Evolutionary conservation across 176 grass and related monocot species (phyloP).

Genomic region (Poa annua): DNA sequence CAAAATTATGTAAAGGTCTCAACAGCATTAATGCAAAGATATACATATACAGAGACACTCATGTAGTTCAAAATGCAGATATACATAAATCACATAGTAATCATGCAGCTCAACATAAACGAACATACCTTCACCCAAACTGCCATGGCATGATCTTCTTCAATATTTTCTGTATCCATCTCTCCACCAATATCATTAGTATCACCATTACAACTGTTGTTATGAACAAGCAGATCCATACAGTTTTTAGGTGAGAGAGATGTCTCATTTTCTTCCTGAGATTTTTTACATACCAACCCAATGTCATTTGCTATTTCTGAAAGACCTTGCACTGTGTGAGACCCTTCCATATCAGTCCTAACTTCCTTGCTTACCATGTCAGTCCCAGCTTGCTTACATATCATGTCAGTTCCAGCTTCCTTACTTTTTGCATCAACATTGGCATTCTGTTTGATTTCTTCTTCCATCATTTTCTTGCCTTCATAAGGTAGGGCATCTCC

Average conservation of each 20-base stretch:
- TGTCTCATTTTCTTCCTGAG: slow-evolving; percentile 43
- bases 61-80: neutral
- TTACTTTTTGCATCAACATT: slow-evolving; percentile 41
- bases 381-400: slow-evolving; percentile 12
- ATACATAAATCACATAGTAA: slow-evolving; percentile 12
- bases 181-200: slow-evolving; percentile 45
- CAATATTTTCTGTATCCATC: slow-evolving; percentile 28
- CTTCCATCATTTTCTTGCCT: slow-evolving; percentile 44
- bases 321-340: neutral
- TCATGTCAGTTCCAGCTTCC: neutral
- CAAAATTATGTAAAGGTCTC: neutral
- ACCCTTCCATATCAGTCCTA: slow-evolving; percentile 20
- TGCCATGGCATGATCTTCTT: slow-evolving; percentile 71
- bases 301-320: no score
- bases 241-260: slow-evolving; percentile 43
- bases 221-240: slow-evolving; percentile 37
- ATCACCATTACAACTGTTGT: slow-evolving; percentile 49
- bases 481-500: slow-evolving; percentile 32
- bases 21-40: slow-evolving; percentile 11
- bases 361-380: slow-evolving; percentile 30
- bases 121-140: slow-evolving; percentile 95
- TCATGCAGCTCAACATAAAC: slow-evolving; percentile 6
- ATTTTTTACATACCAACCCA: no score
- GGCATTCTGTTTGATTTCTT: slow-evolving; percentile 33
- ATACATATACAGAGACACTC: slow-evolving; percentile 8